Evolutionary conservation across 2,329 filamentous ascomycete species (phyloP), one percentile per base, ranked within the genome.

Genomic region (Fusarium phyllophilum): DNA sequence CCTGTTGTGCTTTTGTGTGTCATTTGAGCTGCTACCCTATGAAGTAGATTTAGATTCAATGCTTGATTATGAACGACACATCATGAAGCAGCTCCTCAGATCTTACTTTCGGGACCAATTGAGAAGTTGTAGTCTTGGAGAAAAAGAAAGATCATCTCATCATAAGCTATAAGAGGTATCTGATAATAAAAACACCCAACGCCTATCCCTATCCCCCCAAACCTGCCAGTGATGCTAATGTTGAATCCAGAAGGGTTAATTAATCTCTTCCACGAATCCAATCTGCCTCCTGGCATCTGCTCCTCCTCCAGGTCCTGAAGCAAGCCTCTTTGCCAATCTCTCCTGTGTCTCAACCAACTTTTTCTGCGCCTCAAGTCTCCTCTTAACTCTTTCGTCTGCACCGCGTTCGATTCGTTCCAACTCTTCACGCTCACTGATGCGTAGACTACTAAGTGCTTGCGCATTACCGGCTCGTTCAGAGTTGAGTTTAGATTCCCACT

Each of bases 191-290:
- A 63, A 14, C 44, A 49, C 62, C 72, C 6, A 49, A 45, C 74
- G 54, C 76, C 75, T n/a, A 42, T 18, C 56, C 38, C 38, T 31
- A 31, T 31, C 46, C 34, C 14, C 44, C 45, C 1, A 14, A 62
- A 64, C 49, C 63, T 38, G 39, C 49, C 38, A 65, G 38, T 44
- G 31, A 67, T 44, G 39, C 41, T 36, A 51, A 68, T 60, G 24
- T 26, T 52, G 49, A 48, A 26, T 33, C n/a, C 7, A 18, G 38
- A 42, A 56, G 54, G 39, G 45, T 77, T 76, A 87, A 68, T 85
- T 84, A 77, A 89, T 66, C 81, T 89, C 88, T 54, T 85, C 85
- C 38, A 90, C 83, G 72, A 85, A 90, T n/a, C 88, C 88, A 81
- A 89, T 87, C 81, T 89, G 86, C 70, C 85, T 83, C 74, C 86